Evolutionary conservation across 192 early-diverging fungal species (phyloP).

Genomic region (Geranomyces variabilis): DNA sequence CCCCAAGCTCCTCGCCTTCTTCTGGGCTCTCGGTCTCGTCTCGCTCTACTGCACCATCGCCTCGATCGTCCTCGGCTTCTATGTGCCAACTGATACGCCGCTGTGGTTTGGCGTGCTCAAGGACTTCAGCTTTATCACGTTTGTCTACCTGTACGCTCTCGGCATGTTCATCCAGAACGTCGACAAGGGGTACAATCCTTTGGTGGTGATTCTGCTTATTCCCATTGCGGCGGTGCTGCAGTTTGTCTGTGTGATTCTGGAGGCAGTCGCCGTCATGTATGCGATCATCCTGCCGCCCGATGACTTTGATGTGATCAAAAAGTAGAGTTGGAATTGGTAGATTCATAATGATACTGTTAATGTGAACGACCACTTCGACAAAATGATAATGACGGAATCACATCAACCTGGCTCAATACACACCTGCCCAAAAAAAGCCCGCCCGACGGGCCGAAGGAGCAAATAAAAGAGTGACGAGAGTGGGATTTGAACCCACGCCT

Average conservation of each 20-base stretch:
- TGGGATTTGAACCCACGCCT: constrained; percentile 15
- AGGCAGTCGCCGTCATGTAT: constrained; percentile 57
- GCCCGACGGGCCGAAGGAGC: no score
- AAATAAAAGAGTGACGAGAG: constrained; percentile 4
- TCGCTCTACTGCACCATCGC: constrained; percentile 51
- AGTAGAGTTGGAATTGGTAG: constrained; percentile 31
- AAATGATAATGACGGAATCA: no score
- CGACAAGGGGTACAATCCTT: constrained; percentile 50
- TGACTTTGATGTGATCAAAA: constrained; percentile 64
- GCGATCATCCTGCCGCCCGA: constrained; percentile 55
- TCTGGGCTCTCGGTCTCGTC: constrained; percentile 58
- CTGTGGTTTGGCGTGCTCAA: constrained; percentile 58
- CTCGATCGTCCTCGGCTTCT: constrained; percentile 49
- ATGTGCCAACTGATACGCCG: constrained; percentile 42
- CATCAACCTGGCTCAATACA: no score
- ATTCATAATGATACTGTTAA: no score
- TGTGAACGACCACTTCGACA: no score
- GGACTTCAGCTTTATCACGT: constrained; percentile 56
- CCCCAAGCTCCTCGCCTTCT: constrained; percentile 58
- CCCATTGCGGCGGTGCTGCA: constrained; percentile 50
- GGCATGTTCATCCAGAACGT: constrained; percentile 59
- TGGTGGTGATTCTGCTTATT: constrained; percentile 47
- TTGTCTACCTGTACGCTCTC: constrained; percentile 56
- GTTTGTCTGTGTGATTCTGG: constrained; percentile 54
- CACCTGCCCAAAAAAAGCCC: no score